These are phyloP conservation scores for Zalerion maritima DNA, from an alignment of 495 filamentous ascomycete species.

Conservation along the genomic window DNA sequence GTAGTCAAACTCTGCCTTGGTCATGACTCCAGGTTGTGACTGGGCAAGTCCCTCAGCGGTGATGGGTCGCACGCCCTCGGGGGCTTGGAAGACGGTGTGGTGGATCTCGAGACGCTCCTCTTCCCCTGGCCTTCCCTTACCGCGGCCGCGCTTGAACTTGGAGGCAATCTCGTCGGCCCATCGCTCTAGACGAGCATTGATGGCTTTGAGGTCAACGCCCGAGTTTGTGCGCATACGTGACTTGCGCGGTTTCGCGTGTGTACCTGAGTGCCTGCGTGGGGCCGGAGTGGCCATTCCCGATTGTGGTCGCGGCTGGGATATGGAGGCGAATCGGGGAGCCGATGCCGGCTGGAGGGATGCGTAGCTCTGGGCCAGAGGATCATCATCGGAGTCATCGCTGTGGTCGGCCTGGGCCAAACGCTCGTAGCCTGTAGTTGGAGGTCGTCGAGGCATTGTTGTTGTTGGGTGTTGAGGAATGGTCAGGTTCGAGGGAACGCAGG, in stretches of 20 bases:
- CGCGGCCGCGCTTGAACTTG: conserved; percentile 79
- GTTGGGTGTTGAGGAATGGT: too few species aligned
- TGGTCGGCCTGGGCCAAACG: conserved; percentile 85
- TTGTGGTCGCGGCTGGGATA: conserved; percentile 43
- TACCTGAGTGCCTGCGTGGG: too few species aligned
- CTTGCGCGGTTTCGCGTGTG: conserved; percentile 23
- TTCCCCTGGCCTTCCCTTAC: conserved; percentile 57
- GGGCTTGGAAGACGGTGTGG: conserved; percentile 88
- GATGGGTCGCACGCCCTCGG: conserved; percentile 65
- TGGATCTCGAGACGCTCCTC: conserved; percentile 91
- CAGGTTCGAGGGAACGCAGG: too few species aligned
- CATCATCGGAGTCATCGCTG: conserved; percentile 61
- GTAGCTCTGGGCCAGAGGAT: conserved; percentile 34
- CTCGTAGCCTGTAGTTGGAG: conserved; percentile 80
- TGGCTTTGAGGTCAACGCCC: conserved; percentile 94
- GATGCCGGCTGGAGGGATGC: conserved; percentile 45
- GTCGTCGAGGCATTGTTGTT: conserved; percentile 33
- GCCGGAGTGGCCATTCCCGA: conserved; percentile 44
- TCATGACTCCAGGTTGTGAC: conserved; percentile 37
- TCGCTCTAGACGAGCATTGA: conserved; percentile 87
- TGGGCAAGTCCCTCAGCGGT: conserved; percentile 59
- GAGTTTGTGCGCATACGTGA: conserved; percentile 51
- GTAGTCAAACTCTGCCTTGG: conserved; percentile 69
- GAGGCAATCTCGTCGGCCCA: conserved; percentile 98
- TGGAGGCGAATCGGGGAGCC: conserved; percentile 55